Evolutionary conservation across 2,329 filamentous ascomycete species (phyloP).

Genomic region (Beauveria rudraprayagi): DNA sequence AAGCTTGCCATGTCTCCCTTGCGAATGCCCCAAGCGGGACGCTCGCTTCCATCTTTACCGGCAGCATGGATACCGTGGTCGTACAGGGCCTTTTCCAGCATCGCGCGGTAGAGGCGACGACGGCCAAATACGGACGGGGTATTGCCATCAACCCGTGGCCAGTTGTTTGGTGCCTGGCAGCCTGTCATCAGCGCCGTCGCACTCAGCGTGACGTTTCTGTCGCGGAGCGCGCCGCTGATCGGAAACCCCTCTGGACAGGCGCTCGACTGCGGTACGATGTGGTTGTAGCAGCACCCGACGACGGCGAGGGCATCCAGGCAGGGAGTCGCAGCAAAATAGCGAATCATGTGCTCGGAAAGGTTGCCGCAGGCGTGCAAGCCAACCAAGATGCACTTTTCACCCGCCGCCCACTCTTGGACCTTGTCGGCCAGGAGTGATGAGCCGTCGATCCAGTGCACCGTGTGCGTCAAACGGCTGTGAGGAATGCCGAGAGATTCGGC

Average conservation of each 20-base stretch:
- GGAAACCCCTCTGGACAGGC: conserved; percentile 28
- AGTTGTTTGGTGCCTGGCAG: conserved; percentile 27
- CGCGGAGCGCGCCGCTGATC: conserved; percentile 28
- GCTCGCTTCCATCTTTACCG: conserved; percentile 2
- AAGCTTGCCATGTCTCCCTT: conserved; percentile 23
- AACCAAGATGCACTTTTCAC: conserved; percentile 23
- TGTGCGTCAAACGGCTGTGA: conserved; percentile 16
- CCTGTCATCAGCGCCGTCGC: conserved; percentile 26
- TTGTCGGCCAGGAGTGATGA: conserved; percentile 15
- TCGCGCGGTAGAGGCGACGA: conserved; percentile 20
- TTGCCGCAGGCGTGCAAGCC: conserved; percentile 26
- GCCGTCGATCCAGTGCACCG: conserved; percentile 23
- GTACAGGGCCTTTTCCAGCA: conserved; percentile 21
- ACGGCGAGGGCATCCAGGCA: conserved; percentile 19
- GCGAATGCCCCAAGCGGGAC: conserved; percentile 23
- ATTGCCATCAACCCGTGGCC: conserved; percentile 16
- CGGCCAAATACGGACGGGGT: conserved; percentile 17
- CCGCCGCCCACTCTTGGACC: conserved; percentile 21
- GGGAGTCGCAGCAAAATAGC: conserved; percentile 19
- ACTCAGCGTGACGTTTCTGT: conserved; percentile 17
- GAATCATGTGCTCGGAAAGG: conserved; percentile 26
- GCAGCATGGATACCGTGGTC: conserved; percentile 18
- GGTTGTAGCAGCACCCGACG: conserved; percentile 28
- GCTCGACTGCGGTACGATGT: conserved; percentile 24
- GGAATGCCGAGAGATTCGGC: conserved; percentile 18